phyloP scores from a whole-genome alignment of 2,329 filamentous ascomycete species.

The Aspergillus versicolor region DNA sequence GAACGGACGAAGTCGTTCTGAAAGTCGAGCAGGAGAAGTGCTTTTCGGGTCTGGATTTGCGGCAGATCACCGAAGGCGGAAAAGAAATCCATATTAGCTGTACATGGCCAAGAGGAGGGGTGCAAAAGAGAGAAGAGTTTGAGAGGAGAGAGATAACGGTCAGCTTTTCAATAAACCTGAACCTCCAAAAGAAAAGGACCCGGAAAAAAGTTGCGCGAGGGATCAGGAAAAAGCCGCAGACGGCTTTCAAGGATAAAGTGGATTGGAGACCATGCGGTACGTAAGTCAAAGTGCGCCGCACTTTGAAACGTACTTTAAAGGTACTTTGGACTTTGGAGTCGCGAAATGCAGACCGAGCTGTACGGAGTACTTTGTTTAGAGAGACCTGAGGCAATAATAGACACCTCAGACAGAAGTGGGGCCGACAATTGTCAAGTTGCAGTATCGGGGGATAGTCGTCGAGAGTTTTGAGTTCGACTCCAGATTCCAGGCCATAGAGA shows the following conservation, averaged over 20 bases:
- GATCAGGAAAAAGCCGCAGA: not conserved
- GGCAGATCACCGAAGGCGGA: conserved; percentile 37
- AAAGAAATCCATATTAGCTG: conserved; percentile 30
- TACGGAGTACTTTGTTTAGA: not conserved
- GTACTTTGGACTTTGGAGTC: not conserved
- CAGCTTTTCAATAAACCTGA: not conserved
- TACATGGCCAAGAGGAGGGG: conserved; percentile 23
- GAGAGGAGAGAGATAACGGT: not conserved
- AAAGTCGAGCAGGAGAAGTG: conserved; percentile 78
- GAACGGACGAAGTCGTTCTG: conserved; percentile 83
- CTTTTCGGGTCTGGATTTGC: conserved; percentile 60
- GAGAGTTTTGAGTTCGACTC: not conserved
- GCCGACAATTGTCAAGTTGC: not conserved
- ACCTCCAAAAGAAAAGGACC: no score
- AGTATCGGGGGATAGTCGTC: not conserved
- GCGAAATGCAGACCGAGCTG: not conserved
- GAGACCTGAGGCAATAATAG: not conserved
- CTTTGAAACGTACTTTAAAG: not conserved
- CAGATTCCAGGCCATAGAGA: not conserved
- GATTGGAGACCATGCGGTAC: not conserved
- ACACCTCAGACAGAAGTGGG: not conserved
- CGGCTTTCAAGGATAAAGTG: not conserved
- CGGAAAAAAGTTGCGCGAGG: conserved; percentile 1
- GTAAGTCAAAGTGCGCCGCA: not conserved
- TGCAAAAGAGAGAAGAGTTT: not conserved